Percentiles rank a stretch among this genome's conserved stretches.
phyloP scores from a whole-genome alignment of 2,329 filamentous ascomycete genomes.

The Ampelomyces quisqualis region DNA sequence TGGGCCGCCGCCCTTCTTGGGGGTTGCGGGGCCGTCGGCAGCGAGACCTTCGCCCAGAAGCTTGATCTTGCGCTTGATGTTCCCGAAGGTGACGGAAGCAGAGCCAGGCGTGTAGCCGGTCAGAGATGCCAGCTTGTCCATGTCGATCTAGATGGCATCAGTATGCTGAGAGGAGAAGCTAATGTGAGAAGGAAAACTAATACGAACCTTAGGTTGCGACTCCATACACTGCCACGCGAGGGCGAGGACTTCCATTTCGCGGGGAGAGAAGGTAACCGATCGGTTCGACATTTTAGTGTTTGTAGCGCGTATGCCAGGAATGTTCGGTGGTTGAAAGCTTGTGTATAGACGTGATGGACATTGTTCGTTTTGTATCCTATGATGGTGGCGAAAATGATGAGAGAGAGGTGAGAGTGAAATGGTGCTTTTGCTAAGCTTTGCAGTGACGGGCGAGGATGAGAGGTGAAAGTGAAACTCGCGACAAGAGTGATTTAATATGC shows the following conservation, averaged over 20 bases:
- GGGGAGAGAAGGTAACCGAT: slow-evolving; percentile 16
- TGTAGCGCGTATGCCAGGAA: slow-evolving; percentile 2
- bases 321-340: slow-evolving; percentile 3
- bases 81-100: slow-evolving; percentile 33
- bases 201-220: slow-evolving; percentile 32
- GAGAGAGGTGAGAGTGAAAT: too few relatives aligned
- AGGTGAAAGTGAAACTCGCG: slow-evolving; percentile 1
- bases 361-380: too few relatives aligned
- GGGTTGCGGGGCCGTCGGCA: slow-evolving; percentile 12
- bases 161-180: slow-evolving; percentile 1
- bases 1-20: slow-evolving; percentile 18
- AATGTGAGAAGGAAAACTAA: neutral
- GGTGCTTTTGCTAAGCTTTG: too few relatives aligned
- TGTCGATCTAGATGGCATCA: slow-evolving; percentile 17
- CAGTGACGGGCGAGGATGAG: slow-evolving; percentile 2
- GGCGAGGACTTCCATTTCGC: slow-evolving; percentile 36
- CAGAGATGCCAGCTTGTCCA: slow-evolving; percentile 21
- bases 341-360: too few relatives aligned
- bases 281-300: slow-evolving; percentile 15
- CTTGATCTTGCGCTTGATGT: slow-evolving; percentile 37
- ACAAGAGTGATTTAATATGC: neutral
- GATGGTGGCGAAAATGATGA: too few relatives aligned
- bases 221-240: slow-evolving; percentile 42
- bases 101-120: slow-evolving; percentile 29
- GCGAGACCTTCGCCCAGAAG: slow-evolving; percentile 9